A percentile compares a stretch with the other conserved stretches of the same genome.
Evolutionary conservation across 768 basidiomycete genomes (phyloP).

Genomic region (Amanita inopinata): DNA sequence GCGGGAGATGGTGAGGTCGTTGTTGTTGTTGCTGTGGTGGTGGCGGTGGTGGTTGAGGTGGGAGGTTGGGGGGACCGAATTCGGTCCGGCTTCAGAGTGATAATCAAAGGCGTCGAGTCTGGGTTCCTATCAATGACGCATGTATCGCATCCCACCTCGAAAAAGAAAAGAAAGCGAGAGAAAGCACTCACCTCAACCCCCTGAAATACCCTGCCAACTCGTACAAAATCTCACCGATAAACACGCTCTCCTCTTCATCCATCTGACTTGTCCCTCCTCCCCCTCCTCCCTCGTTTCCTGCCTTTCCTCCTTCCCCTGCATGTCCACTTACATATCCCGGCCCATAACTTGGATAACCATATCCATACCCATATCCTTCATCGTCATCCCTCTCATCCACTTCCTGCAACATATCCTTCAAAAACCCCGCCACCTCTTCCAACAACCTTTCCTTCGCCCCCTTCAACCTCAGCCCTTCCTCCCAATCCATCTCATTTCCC

Average conservation of each 20-base stretch:
- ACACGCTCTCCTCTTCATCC: constrained; percentile 60
- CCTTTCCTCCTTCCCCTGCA: constrained; percentile 68
- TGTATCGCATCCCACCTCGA: not conserved
- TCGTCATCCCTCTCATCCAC: constrained; percentile 59
- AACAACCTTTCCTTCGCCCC: constrained; percentile 46
- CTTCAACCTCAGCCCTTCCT: constrained; percentile 1
- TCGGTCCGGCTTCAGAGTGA: not conserved
- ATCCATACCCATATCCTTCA: constrained; percentile 51
- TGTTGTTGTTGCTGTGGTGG: too few relatives aligned
- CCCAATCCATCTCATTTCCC: constrained; percentile 16
- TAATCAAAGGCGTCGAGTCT: constrained; percentile 22
- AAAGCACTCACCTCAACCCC: constrained; percentile 43
- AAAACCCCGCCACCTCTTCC: constrained; percentile 57
- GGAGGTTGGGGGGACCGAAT: not conserved
- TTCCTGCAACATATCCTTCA: constrained; percentile 68
- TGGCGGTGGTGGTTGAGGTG: not conserved
- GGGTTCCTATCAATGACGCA: constrained; percentile 16
- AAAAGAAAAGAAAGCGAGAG: not conserved
- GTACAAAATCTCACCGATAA: constrained; percentile 52
- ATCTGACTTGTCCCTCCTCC: constrained; percentile 38
- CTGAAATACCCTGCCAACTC: constrained; percentile 50
- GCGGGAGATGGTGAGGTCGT: constrained; percentile 51
- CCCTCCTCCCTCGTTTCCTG: too few relatives aligned
- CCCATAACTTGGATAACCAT: constrained; percentile 58
- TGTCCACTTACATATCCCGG: constrained; percentile 57